Base-by-base conservation (phyloP, 1,139 yeast genomes). In the Zygosaccharomyces pseudobailii region DNA sequence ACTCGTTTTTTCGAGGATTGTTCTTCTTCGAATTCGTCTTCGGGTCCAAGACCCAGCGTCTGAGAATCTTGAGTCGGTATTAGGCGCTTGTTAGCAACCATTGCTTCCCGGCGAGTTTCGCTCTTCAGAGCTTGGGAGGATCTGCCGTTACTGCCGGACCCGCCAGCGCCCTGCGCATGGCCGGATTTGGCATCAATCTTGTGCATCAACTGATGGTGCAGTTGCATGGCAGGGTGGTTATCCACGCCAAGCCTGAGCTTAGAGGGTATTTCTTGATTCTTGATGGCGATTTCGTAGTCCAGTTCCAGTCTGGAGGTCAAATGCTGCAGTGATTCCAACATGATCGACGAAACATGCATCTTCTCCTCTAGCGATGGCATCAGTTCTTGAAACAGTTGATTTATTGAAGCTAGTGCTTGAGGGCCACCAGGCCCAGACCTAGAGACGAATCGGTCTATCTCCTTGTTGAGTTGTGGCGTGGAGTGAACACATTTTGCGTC, bases 291-390 rank as follows among this genome's bases (percentile, higher is more conserved):
- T 46, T 84, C 80, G 69, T 80, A 90, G 63, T 88, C 96, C 55
- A 84, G 80, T 62, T 90, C 87, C 55, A 92, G 76, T 42, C 97
- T 73, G 45, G 73, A 75, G 55, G 87, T 71, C 60, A 88, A 87
- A 54, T 83, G 80, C 36, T 75, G 71, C 44, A 89, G 76, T 21
- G 84, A 77, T 58, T 90, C 97, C 27, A 87, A 78, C 24, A 97
- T 96, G 33, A 88, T 85, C 2, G 92, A 84, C 3, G 97, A 94
- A 33, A 92, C 97, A 64, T 92, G 97, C 95, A 92, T 89, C 68
- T 92, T 92, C 65, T 92, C 97, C 63, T 92, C 98, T 50, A 92
- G 71, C 55, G 96, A 88, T 0, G 97, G 97, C 71, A 92, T 82
- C 45, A 92, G 74, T 51, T 87, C 96, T 55, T 76, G 79, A 50